These are phyloP conservation scores for Crucibulum laeve DNA, from an alignment of 768 basidiomycete species.

Conservation along the genomic window DNA sequence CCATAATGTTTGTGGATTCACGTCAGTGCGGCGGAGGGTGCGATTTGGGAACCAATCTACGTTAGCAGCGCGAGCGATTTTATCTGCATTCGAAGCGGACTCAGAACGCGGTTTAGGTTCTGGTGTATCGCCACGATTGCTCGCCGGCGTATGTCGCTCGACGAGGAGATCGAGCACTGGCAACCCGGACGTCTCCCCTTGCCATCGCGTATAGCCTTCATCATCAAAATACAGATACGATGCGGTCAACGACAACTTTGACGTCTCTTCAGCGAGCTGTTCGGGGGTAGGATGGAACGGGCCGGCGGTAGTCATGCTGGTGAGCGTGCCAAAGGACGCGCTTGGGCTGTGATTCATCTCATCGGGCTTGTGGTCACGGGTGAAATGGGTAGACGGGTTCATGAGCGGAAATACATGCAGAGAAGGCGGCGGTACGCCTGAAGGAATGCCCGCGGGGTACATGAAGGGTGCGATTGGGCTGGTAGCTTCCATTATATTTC, in stretches of 20 bases:
- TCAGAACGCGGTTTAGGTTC: constrained; percentile 17
- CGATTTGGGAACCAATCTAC: constrained; percentile 83
- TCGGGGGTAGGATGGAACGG: constrained; percentile 32
- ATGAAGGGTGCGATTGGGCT: constrained; percentile 36
- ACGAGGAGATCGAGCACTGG: constrained; percentile 83
- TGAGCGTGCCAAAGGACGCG: constrained; percentile 33
- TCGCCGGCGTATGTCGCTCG: constrained; percentile 53
- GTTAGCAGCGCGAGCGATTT: constrained; percentile 28
- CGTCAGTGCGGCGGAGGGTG: constrained; percentile 64
- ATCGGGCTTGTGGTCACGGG: constrained; percentile 35
- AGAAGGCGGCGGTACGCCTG: constrained; percentile 75
- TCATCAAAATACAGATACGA: constrained; percentile 87
- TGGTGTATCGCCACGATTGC: constrained; percentile 14
- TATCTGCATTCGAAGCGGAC: constrained; percentile 20
- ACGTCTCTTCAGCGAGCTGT: constrained; percentile 50
- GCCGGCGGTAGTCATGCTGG: no score
- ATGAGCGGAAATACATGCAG: constrained; percentile 74
- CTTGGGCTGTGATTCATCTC: constrained; percentile 44
- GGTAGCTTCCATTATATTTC: constrained; percentile 15
- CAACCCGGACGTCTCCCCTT: constrained; percentile 90
- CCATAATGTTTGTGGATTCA: constrained; percentile 87
- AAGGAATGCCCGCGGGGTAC: constrained; percentile 34
- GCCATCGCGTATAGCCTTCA: constrained; percentile 85
- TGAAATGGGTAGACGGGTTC: constrained; percentile 79
- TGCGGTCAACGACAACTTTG: constrained; percentile 63